Base-by-base conservation (phyloP, 2,329 filamentous ascomycete species). In the Bipolaris bicolor region DNA sequence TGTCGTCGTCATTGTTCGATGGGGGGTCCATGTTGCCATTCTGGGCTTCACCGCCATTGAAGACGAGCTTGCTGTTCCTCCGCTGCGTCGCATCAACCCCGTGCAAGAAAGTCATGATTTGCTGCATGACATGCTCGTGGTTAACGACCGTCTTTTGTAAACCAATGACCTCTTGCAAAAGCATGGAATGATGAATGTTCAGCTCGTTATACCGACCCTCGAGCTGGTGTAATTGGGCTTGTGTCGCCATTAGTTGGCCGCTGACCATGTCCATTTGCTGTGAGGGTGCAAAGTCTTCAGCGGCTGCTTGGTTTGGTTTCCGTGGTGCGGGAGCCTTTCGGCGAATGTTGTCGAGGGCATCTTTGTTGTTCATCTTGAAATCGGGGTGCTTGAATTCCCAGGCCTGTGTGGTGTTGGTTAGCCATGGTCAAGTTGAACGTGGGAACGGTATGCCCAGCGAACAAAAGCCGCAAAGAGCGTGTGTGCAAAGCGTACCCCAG, bases 361-460 rank as follows among this genome's bases (percentile, higher is more conserved):
- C 92, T 77, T 97, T 97, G 78, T 94, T 96, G 78, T 97, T 94
- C 64, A 90, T 89, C 68, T 92, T 90, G 80, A 99, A 99, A 70
- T 97, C 92, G 11, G 94, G 94, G 72, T 99, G 95, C 75, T 95
- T 96, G 76, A 99, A 99, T 74, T 99, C 95, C 91, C 91, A 96
- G 11, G 89, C 87, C 90, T 95, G 70, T 31, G 43, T 13, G 34
- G 37, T 16, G 40, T 7, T 29, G 33, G 57, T 74, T 52, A 72
- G 63, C 60, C n/a, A 22, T 16, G 5, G 22, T 16, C 18, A 34
- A 11, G 15, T 22, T 26, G 41, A 26, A 33, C 16, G 16, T 24
- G 36, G 26, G 26, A 31, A 31, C 10, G 26, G 24, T 36, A 39
- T 34, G 36, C 29, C 18, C 15, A 31, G 37, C 22, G 43, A n/a